Evolutionary conservation across 1,284 basidiomycete genomes (phyloP).

Genomic region (Marasmius oreades): DNA sequence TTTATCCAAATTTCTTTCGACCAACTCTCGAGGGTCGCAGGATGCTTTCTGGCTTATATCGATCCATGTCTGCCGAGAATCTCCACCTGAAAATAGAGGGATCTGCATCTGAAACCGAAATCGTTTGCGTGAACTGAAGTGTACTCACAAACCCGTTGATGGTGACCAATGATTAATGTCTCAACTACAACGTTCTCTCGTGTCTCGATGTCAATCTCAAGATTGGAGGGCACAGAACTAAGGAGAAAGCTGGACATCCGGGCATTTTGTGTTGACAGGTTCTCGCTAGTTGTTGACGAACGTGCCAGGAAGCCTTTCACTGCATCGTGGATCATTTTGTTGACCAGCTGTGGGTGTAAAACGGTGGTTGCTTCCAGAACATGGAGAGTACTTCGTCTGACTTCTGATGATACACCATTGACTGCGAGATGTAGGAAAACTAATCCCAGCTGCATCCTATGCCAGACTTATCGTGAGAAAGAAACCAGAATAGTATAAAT

Average conservation of each 20-base stretch:
- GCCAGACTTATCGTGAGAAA: no score
- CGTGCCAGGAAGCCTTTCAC: slow-evolving; percentile 43
- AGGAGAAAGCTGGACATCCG: slow-evolving; percentile 49
- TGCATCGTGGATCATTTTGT: slow-evolving; percentile 53
- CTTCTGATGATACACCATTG: slow-evolving; percentile 49
- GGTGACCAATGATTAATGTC: slow-evolving; percentile 71
- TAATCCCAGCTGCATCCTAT: slow-evolving; percentile 59
- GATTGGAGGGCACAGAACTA: slow-evolving; percentile 41
- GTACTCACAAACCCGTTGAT: slow-evolving; percentile 57
- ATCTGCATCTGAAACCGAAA: no score
- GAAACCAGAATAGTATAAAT: no score
- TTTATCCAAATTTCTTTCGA: slow-evolving; percentile 45
- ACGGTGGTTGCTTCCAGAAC: slow-evolving; percentile 37
- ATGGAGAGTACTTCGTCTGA: slow-evolving; percentile 45
- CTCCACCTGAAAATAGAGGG: slow-evolving; percentile 35
- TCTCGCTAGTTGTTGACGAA: slow-evolving; percentile 18
- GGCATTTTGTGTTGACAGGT: slow-evolving; percentile 35
- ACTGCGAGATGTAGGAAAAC: slow-evolving; percentile 67
- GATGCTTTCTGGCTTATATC: slow-evolving; percentile 71
- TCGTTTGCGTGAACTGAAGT: not conserved
- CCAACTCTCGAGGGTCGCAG: slow-evolving; percentile 64
- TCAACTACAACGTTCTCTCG: slow-evolving; percentile 49
- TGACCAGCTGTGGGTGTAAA: slow-evolving; percentile 43
- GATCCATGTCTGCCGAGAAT: slow-evolving; percentile 75
- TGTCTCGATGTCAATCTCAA: slow-evolving; percentile 32